These are phyloP conservation scores for Clarireedia hainanense DNA, from an alignment of 2,329 filamentous ascomycete genomes.

Conservation along the genomic window DNA sequence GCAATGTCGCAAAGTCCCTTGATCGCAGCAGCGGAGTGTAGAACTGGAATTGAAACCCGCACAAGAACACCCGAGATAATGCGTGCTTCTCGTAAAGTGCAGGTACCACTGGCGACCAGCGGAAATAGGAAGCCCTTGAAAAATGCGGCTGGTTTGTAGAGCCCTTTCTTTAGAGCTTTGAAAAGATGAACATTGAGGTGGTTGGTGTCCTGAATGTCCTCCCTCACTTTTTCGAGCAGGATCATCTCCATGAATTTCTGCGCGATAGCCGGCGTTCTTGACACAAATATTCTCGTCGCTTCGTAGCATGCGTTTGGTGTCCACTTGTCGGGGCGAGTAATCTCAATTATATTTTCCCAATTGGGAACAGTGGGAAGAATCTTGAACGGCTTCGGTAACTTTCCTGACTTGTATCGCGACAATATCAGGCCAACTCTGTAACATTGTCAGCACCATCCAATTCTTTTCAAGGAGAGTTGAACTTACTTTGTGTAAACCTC, in stretches of 20 bases:
- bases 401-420: constrained; percentile 91
- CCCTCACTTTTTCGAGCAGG: constrained; percentile 80
- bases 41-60: constrained; percentile 77
- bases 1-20: constrained; percentile 92
- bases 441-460: constrained; percentile 8
- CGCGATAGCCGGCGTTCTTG: constrained; percentile 68
- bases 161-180: constrained; percentile 81
- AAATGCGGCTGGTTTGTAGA: constrained; percentile 92
- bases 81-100: constrained; percentile 83
- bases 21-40: constrained; percentile 86
- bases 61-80: constrained; percentile 84
- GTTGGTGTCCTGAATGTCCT: constrained; percentile 89
- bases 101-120: constrained; percentile 75
- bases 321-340: constrained; percentile 71
- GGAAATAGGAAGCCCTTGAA: constrained; percentile 97
- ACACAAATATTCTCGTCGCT: constrained; percentile 87
- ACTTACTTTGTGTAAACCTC: constrained; percentile 84
- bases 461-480: background rate
- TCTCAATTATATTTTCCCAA: constrained; percentile 80
- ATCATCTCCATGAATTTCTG: constrained; percentile 83
- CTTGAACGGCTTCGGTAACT: constrained; percentile 95
- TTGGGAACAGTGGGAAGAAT: constrained; percentile 86
- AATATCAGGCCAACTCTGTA: constrained; percentile 74
- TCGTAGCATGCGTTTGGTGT: constrained; percentile 79
- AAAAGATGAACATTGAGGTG: constrained; percentile 95